Base-by-base conservation (phyloP, 2,329 filamentous ascomycete species). In the Beauveria varroae region DNA sequence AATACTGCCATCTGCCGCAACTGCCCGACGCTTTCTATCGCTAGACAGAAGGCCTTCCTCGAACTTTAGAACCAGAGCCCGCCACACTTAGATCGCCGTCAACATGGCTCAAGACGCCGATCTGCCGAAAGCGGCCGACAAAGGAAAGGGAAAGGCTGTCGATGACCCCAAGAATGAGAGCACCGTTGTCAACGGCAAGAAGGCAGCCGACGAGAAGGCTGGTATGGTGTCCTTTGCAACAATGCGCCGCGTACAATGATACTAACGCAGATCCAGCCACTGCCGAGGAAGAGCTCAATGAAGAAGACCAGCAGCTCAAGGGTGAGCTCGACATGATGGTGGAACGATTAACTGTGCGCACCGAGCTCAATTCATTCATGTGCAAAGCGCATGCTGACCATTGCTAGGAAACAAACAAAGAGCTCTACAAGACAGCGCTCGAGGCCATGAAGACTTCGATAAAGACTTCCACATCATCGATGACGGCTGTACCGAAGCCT, bases 221-320 rank as follows among this genome's bases (percentile, higher is more conserved):
- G 73, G 79, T 81, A 73, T 65, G 78, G 71, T 66, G 63, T 47
- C 62, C 26, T 30, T 47, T 18, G 49, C 26, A 24, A 24, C 53
- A 49, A 40, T 64, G 49, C 56, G 58, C 47, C 49, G 63, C 57
- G 9, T 59, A 3, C 57, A n/a, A 51, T 24, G 50, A 61, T 49
- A 62, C 67, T 70, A 65, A 70, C 61, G 14, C 46, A 62, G 64
- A 56, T 37, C 34, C 54, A 75, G 74, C 70, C 28, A 5, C 57
- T 40, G 77, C 74, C 70, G 73, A 82, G 79, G 93, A 98, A 78
- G 95, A 99, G 78, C 87, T 99, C 68, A 99, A 84, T 71, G 95
- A 99, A 71, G 95, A 99, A 76, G 95, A 99, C 67, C 93, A 98
- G 78, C 93, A 98, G 80, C 86, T 99, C 72, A 99, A 99, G 82